Conservation (phyloP, 305 asterid species). For the Fraxinus nigra region DNA sequence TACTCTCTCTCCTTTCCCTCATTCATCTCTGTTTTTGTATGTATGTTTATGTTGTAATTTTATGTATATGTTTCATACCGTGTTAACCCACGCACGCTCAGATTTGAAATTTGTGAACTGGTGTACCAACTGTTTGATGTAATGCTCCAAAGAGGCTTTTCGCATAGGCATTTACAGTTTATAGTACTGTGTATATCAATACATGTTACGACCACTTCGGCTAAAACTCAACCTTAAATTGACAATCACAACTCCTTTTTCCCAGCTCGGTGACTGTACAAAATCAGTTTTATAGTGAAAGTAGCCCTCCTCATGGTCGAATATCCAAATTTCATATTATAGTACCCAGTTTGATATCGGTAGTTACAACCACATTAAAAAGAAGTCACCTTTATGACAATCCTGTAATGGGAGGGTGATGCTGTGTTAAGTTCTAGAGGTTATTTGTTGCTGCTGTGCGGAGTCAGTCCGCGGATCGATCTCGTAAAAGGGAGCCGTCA, state of each 20-base stretch:
- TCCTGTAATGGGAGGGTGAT: not conserved
- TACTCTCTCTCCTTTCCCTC: not conserved
- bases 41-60: not conserved
- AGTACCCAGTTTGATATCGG: not conserved
- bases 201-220: not conserved
- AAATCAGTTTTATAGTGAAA: not conserved
- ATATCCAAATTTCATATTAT: not conserved
- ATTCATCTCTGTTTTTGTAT: not conserved
- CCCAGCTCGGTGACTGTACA: not conserved
- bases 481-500: not conserved
- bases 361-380: not conserved
- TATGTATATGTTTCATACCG: not conserved
- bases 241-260: not conserved
- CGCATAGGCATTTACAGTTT: not conserved
- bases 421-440: not conserved
- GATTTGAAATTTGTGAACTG: not conserved
- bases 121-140: slow-evolving; percentile 19
- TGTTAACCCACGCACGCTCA: not conserved
- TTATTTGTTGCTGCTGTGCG: too few species aligned
- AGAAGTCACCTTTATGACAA: not conserved
- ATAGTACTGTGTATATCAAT: not conserved
- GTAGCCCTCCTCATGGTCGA: not conserved
- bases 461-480: not conserved
- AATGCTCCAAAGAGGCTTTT: slow-evolving; percentile 9
- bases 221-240: not conserved